Conservation (phyloP, 2,329 filamentous ascomycete species). For the Alternaria dauci region DNA sequence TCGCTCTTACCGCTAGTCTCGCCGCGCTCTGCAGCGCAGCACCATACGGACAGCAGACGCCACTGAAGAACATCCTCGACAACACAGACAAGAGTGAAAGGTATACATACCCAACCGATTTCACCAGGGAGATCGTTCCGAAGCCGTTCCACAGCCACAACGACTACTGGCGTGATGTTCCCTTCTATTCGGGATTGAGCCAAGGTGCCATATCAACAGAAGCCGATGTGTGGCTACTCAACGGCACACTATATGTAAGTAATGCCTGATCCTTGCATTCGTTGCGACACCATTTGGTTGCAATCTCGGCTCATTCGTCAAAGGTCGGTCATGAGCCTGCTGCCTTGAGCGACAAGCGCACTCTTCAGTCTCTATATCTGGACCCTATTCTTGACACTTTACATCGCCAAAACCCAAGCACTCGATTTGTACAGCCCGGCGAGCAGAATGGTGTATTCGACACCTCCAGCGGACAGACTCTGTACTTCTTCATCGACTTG, state of each 20-base stretch:
- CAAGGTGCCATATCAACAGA: slow-evolving; percentile 66
- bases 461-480: slow-evolving; percentile 64
- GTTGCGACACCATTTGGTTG: neutral
- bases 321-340: slow-evolving; percentile 65
- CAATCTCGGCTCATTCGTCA: neutral
- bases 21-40: slow-evolving; percentile 32
- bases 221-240: slow-evolving; percentile 68
- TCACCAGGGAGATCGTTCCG: slow-evolving; percentile 67
- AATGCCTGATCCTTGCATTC: neutral
- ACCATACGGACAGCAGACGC: slow-evolving; percentile 53
- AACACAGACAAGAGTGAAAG: slow-evolving; percentile 62
- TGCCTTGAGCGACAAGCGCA: slow-evolving; percentile 62
- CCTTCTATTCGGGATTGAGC: slow-evolving; percentile 62
- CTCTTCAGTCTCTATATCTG: slow-evolving; percentile 66
- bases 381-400: slow-evolving; percentile 66
- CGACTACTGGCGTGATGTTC: slow-evolving; percentile 64
- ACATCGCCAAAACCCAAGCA: slow-evolving; percentile 63
- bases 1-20: slow-evolving; percentile 25
- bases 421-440: slow-evolving; percentile 55
- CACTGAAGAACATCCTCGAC: slow-evolving; percentile 63
- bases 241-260: slow-evolving; percentile 63
- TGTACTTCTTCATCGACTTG: slow-evolving; percentile 71
- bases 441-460: slow-evolving; percentile 70
- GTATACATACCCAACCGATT: slow-evolving; percentile 68
- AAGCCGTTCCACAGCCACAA: slow-evolving; percentile 67